These are phyloP conservation scores for Sugiyamaella sp. DNA, from an alignment of 1,139 yeast species.

Conservation along the genomic window DNA sequence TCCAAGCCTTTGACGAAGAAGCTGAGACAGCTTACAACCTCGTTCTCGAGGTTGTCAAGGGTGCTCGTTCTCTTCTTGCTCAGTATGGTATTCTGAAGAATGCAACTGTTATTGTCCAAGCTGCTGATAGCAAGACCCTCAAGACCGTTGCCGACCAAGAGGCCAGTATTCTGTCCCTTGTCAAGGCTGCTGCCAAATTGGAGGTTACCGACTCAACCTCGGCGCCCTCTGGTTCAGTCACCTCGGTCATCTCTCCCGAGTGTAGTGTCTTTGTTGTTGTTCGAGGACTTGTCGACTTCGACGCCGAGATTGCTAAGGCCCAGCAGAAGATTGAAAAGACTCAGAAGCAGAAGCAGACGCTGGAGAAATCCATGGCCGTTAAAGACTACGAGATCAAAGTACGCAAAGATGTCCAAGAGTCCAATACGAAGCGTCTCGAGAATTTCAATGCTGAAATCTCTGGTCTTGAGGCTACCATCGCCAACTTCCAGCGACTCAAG, in stretches of 20 bases:
- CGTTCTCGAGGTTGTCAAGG: conserved; percentile 83
- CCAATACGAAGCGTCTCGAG: conserved; percentile 69
- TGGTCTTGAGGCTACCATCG: conserved; percentile 54
- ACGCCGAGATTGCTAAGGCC: conserved; percentile 85
- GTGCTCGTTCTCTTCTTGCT: conserved; percentile 87
- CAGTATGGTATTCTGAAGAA: conserved; percentile 88
- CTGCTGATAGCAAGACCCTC: conserved; percentile 52
- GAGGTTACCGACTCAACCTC: conserved; percentile 58
- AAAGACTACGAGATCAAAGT: conserved; percentile 89
- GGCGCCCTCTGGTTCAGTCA: conserved; percentile 86
- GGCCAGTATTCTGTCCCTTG: conserved; percentile 83
- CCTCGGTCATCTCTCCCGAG: conserved; percentile 75
- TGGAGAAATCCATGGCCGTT: conserved; percentile 66
- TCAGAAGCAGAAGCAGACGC: conserved; percentile 50
- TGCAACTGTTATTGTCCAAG: conserved; percentile 82
- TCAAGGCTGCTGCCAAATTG: conserved; percentile 80
- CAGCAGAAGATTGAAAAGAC: conserved; percentile 68
- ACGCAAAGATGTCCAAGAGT: conserved; percentile 75
- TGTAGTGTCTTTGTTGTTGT: conserved; percentile 89
- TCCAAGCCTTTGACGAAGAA: conserved; percentile 61
- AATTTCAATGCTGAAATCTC: conserved; percentile 81
- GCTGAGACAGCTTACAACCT: conserved; percentile 78
- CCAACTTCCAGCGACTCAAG: conserved; percentile 46
- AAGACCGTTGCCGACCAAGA: conserved; percentile 68
- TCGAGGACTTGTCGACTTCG: conserved; percentile 92